Percentiles rank a stretch among this genome's conserved stretches.
Conservation (phyloP, 192 early-diverging fungal genomes). For the Podochytrium sp. region DNA sequence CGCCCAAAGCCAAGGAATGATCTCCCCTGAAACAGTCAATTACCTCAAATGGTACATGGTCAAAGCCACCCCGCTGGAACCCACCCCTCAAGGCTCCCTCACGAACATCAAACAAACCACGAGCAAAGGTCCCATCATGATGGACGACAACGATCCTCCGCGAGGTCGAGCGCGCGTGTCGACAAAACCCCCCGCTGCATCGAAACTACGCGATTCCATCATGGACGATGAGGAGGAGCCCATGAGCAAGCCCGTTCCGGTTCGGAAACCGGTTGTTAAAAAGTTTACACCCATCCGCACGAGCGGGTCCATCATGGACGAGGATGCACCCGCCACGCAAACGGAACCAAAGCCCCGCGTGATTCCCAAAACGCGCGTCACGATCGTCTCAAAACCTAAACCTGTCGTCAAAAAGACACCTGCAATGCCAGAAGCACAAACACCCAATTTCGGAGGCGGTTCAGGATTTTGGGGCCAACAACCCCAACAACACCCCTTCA, state of each 20-base stretch:
- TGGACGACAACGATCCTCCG: neutral
- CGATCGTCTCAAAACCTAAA: conserved; percentile 14
- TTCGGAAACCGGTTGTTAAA: too few relatives aligned
- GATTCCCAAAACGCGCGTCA: conserved; percentile 10
- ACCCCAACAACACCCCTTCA: neutral
- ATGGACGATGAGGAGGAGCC: too few relatives aligned
- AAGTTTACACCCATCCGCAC: neutral
- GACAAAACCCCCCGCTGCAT: neutral
- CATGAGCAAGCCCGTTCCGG: too few relatives aligned
- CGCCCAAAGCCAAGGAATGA: conserved; percentile 14
- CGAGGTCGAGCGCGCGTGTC: neutral
- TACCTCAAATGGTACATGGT: conserved; percentile 20
- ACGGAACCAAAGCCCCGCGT: neutral
- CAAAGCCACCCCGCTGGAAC: conserved; percentile 11
- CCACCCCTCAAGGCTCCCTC: neutral
- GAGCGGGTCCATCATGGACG: conserved; percentile 20
- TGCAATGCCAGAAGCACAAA: neutral
- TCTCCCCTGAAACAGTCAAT: conserved; percentile 15
- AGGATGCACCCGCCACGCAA: neutral
- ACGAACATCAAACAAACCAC: neutral
- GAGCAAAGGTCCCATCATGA: neutral
- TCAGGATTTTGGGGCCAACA: neutral
- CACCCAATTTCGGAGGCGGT: too few relatives aligned
- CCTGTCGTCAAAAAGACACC: neutral
- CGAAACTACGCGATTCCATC: too few relatives aligned